Evolutionary conservation across 805 yeast species (phyloP).

Genomic region (Saccharomycopsis sp.): DNA sequence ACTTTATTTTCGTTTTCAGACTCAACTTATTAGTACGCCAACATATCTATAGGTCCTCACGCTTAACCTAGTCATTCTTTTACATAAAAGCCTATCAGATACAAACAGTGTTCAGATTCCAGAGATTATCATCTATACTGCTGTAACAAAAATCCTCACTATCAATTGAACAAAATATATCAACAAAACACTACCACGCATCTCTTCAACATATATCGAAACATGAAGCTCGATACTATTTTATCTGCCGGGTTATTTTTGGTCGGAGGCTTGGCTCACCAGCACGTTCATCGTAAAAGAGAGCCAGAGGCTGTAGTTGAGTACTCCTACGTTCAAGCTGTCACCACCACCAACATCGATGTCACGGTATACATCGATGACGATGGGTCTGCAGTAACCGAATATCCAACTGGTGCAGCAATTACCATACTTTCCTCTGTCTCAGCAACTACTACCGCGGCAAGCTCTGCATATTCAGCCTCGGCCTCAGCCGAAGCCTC

Average conservation of each 20-base stretch:
- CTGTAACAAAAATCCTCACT: not conserved
- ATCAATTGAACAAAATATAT: not conserved
- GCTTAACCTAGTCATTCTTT: not conserved
- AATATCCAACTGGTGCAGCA: not conserved
- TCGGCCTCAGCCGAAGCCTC: conserved; percentile 20
- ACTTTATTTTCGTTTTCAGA: not conserved
- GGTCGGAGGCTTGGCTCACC: not conserved
- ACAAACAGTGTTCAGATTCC: not conserved
- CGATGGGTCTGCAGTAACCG: conserved; percentile 4
- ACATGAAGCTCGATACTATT: not conserved
- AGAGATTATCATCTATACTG: too few species aligned
- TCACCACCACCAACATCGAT: conserved; percentile 16
- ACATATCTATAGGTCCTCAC: not conserved
- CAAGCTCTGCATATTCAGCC: conserved; percentile 9
- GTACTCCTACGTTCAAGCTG: conserved; percentile 4
- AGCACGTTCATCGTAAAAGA: conserved; percentile 10
- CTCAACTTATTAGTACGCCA: too few species aligned
- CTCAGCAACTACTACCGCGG: not conserved
- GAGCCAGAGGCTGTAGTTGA: conserved; percentile 5
- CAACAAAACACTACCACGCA: not conserved
- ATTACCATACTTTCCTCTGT: not conserved
- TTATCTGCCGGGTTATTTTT: not conserved
- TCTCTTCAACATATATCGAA: not conserved
- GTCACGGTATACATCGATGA: conserved; percentile 17
- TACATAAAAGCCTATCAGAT: not conserved